phyloP scores from a whole-genome alignment of 495 filamentous ascomycete genomes.

The Aspergillus coremiiformis region DNA sequence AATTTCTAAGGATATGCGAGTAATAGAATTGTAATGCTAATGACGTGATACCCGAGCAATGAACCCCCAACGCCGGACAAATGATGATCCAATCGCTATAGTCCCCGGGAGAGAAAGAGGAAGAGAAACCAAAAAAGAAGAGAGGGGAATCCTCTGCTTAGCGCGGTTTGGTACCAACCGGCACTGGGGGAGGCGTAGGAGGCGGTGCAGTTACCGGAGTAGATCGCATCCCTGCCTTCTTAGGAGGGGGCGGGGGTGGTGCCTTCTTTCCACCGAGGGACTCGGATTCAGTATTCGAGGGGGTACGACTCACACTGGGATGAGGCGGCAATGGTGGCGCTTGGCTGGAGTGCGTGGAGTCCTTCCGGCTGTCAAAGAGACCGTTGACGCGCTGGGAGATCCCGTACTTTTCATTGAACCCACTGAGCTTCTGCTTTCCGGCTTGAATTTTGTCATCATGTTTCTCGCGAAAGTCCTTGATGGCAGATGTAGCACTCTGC shows the following conservation, averaged over 20 bases:
- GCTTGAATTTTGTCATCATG: constrained; percentile 65
- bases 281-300: constrained; percentile 9
- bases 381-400: constrained; percentile 25
- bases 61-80: background rate
- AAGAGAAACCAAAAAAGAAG: no score
- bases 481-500: constrained; percentile 44
- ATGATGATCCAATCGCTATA: background rate
- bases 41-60: background rate
- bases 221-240: constrained; percentile 42
- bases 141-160: constrained; percentile 23
- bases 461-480: constrained; percentile 61
- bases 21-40: background rate
- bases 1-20: no score
- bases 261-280: constrained; percentile 48
- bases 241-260: constrained; percentile 63
- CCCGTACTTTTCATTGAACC: constrained; percentile 29
- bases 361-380: constrained; percentile 30
- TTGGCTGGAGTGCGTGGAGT: constrained; percentile 22
- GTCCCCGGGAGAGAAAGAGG: background rate
- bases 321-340: constrained; percentile 21
- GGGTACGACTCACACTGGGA: constrained; percentile 16
- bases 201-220: constrained; percentile 19
- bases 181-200: constrained; percentile 35
- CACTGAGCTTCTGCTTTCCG: constrained; percentile 54
- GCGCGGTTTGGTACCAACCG: constrained; percentile 38